A percentile compares a stretch with the other conserved stretches of the same genome.
Conservation (phyloP, 208 protist species). For the Hexamita inflata region DNA sequence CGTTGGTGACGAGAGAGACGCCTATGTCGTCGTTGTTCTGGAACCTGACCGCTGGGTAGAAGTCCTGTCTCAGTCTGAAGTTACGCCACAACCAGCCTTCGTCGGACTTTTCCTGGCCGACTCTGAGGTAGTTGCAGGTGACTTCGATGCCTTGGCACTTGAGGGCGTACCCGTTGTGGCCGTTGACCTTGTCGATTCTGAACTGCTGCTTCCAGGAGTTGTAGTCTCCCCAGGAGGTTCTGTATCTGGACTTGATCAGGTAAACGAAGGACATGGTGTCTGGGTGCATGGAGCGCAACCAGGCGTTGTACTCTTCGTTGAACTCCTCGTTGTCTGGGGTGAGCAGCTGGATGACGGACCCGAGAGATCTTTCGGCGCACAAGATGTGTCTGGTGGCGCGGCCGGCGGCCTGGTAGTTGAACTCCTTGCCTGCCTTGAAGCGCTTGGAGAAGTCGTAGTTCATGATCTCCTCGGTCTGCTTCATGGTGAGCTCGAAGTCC, state of each 20-base stretch:
- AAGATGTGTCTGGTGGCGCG: background rate
- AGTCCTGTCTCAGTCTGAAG: conserved; percentile 44
- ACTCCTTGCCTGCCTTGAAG: conserved; percentile 27
- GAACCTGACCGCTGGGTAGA: conserved; percentile 41
- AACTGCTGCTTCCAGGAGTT: conserved; percentile 32
- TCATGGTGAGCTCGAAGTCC: conserved; percentile 34
- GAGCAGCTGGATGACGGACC: conserved; percentile 42
- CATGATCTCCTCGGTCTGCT: conserved; percentile 33
- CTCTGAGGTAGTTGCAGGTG: conserved; percentile 31
- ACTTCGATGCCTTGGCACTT: conserved; percentile 31
- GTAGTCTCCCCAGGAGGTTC: conserved; percentile 29
- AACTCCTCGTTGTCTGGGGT: conserved; percentile 18
- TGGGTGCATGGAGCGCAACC: conserved; percentile 20
- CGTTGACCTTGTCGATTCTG: conserved; percentile 44
- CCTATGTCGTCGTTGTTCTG: conserved; percentile 49
- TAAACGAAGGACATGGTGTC: conserved; percentile 31
- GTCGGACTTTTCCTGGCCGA: conserved; percentile 32
- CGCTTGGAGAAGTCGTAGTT: conserved; percentile 39
- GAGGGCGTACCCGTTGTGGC: conserved; percentile 38
- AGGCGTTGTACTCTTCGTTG: conserved; percentile 40
- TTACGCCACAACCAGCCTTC: conserved; percentile 30
- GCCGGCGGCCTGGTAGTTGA: too few relatives aligned
- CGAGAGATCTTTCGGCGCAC: conserved; percentile 28
- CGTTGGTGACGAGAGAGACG: conserved; percentile 38
- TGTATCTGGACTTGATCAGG: conserved; percentile 36